Evolutionary conservation across 305 asterid species (phyloP), one percentile per base, ranked within the genome.

Genomic region (Fraxinus latifolia): DNA sequence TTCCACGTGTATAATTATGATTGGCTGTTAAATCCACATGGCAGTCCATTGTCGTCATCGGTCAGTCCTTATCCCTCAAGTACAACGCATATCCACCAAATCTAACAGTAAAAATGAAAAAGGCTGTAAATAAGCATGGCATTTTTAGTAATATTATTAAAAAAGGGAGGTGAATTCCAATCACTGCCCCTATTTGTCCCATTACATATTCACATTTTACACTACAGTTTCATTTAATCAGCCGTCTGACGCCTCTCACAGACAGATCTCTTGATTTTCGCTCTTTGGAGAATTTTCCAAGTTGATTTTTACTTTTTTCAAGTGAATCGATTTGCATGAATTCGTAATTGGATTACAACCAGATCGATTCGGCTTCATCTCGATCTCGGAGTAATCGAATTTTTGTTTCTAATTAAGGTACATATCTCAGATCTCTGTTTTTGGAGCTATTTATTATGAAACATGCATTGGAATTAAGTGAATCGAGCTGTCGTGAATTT

Each of bases 391-490:
- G 50, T 42, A 23, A 74, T 83, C 81, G 86, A 47, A 73, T 39
- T 79, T 60, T 7, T 19, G 72, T 83, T 72, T 83, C 50, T 79
- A 80, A 84, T 71, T 68, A 14, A 82, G 88, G 90, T 89, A 80
- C 44, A 27, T 14, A 55, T 83, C 72, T 62, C 87, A 86, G 92
- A 89, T 89, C 89, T 87, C 77, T 83, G 44, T 83, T 70, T 25
- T 74, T 76, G 73, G 62, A 86, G 83, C 80, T 81, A 79, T 78
- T 55, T 75, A 50, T 50, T 8, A 78, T 72, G 76, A 81, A 81
- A 85, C 86, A 80, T 78, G 88, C 74, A 79, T 74, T 71, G 80
- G 47, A 75, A 84, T 79, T 32, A 3, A 47, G 71, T 77, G 80
- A 82, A 73, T 84, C 83, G 78, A 50, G 85, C 55, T 23, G 44